Evolutionary conservation across 108 stramenopile species (phyloP).

Genomic region (Parietichytrium sp.): DNA sequence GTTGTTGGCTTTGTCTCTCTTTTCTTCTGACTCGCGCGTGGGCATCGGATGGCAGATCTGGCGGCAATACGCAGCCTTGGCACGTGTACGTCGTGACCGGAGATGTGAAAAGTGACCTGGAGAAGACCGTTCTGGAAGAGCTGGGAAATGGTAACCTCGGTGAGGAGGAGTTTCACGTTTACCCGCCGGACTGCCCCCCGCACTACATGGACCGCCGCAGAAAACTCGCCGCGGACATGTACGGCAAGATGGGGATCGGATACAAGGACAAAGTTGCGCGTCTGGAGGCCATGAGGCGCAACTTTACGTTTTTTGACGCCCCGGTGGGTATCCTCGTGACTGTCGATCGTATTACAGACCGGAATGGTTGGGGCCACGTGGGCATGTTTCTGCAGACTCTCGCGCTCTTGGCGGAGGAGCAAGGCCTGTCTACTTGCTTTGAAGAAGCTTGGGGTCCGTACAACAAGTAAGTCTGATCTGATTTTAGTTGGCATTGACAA

Average conservation of each 20-base stretch:
- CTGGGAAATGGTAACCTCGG: background rate
- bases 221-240: background rate
- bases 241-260: background rate
- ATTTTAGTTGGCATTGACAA: no score
- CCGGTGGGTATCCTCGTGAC: conserved; percentile 26
- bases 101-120: background rate
- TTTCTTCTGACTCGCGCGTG: background rate
- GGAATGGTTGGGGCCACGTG: conserved; percentile 37
- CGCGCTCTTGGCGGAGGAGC: background rate
- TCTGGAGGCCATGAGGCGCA: background rate
- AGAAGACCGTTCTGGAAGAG: background rate
- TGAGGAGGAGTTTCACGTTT: background rate
- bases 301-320: conserved; percentile 1
- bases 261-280: background rate
- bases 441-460: conserved; percentile 24
- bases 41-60: background rate
- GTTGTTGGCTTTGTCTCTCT: background rate
- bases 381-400: conserved; percentile 36
- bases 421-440: background rate
- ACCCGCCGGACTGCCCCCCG: background rate
- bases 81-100: conserved; percentile 18
- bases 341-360: background rate
- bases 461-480: no score
- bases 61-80: background rate
- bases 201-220: conserved; percentile 1